Conservation (phyloP, 2,329 filamentous ascomycete genomes). For the Byssoonygena ceratinophila region DNA sequence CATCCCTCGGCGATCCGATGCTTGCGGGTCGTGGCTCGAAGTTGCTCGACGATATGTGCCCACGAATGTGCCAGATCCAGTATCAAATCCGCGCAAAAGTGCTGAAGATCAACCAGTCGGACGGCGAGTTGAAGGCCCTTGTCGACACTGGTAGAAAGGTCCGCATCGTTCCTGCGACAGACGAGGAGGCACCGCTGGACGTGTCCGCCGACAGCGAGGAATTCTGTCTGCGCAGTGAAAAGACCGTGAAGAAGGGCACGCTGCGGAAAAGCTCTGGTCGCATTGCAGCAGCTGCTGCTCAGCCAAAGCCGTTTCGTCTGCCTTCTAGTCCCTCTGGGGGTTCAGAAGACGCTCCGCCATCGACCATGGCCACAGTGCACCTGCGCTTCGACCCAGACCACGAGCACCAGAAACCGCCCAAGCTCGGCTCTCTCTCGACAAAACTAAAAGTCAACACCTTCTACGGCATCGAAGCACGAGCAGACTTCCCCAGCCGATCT, state of each 20-base stretch:
- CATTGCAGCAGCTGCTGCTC: conserved; percentile 46
- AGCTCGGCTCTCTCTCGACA: conserved; percentile 42
- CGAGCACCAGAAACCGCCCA: conserved; percentile 42
- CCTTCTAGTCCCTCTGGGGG: conserved; percentile 22
- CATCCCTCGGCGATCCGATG: conserved; percentile 50
- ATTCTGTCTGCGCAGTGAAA: conserved; percentile 49
- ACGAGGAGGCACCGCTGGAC: conserved; percentile 50
- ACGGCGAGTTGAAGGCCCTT: conserved; percentile 36
- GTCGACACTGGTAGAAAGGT: conserved; percentile 45
- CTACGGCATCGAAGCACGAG: conserved; percentile 44
- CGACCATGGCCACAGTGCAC: conserved; percentile 46
- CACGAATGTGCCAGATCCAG: conserved; percentile 51
- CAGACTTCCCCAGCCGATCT: conserved; percentile 39
- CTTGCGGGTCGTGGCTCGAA: conserved; percentile 41
- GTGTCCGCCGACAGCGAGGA: conserved; percentile 38
- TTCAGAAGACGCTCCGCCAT: conserved; percentile 32
- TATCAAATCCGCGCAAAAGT: conserved; percentile 47
- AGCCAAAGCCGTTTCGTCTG: conserved; percentile 48
- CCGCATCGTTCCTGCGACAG: conserved; percentile 48
- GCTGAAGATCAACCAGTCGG: conserved; percentile 29
- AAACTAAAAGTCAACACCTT: conserved; percentile 51
- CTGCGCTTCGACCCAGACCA: conserved; percentile 52
- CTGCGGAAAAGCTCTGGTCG: conserved; percentile 48
- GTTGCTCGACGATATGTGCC: conserved; percentile 51
- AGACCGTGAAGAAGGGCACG: conserved; percentile 49